phyloP scores from a whole-genome alignment of 306 rosid genomes.

The Prunus mira region DNA sequence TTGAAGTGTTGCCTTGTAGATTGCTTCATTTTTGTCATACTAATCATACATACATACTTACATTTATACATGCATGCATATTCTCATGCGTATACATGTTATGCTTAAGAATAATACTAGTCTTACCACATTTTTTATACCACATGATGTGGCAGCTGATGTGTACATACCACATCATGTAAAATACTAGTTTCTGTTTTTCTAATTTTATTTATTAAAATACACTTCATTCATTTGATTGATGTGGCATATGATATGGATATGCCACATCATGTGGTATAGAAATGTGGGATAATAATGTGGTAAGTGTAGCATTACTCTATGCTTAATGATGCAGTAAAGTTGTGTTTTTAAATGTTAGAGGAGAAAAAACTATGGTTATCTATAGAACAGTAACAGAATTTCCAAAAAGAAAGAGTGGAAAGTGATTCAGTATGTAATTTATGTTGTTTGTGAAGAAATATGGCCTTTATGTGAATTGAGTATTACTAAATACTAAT shows the following conservation, averaged over 20 bases:
- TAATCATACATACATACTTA: neutral
- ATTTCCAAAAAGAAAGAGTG: neutral
- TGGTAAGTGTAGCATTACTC: too few species aligned
- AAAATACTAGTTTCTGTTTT: too few species aligned
- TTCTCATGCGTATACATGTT: neutral
- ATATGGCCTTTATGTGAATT: neutral
- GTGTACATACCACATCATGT: too few species aligned
- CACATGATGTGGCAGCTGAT: too few species aligned
- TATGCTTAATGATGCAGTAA: neutral
- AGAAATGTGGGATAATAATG: too few species aligned
- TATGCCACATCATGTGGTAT: too few species aligned
- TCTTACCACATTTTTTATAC: too few species aligned
- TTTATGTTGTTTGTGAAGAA: neutral
- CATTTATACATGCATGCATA: neutral
- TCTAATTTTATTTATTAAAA: too few species aligned
- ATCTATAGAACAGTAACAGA: neutral
- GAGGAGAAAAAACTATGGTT: neutral
- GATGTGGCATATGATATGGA: too few species aligned
- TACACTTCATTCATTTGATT: too few species aligned
- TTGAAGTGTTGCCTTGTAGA: neutral
- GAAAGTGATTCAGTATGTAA: neutral
- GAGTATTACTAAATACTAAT: neutral
- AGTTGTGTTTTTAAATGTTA: neutral
- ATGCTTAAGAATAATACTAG: neutral
- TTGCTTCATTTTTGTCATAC: constrained; percentile 3